A percentile compares a stretch with the other conserved stretches of the same genome.
phyloP scores from a whole-genome alignment of 768 basidiomycete species.

The Tylopilus felleus region DNA sequence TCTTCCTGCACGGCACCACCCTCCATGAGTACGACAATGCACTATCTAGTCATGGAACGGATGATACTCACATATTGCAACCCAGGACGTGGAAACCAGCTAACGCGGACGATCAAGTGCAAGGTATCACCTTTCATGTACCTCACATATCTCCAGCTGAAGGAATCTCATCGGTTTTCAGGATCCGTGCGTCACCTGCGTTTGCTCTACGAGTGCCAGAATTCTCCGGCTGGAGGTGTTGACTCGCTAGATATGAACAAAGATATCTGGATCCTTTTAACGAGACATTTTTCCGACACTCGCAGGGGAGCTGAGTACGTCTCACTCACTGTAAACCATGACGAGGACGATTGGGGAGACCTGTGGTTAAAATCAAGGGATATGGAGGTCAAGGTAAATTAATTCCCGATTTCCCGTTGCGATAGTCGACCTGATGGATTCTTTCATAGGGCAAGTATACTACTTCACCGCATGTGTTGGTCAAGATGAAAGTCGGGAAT shows the following conservation, averaged over 20 bases:
- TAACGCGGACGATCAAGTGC: slow-evolving; percentile 30
- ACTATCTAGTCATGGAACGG: background rate
- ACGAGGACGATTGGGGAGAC: slow-evolving; percentile 36
- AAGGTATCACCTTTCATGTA: slow-evolving; percentile 32
- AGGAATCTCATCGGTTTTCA: slow-evolving; percentile 12
- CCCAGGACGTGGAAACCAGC: slow-evolving; percentile 45
- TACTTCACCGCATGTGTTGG: slow-evolving; percentile 44
- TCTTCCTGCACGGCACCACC: slow-evolving; percentile 45
- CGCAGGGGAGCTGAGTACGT: slow-evolving; percentile 63
- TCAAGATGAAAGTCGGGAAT: slow-evolving; percentile 14
- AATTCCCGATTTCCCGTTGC: background rate
- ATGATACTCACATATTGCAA: background rate
- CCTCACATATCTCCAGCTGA: background rate
- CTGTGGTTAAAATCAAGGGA: slow-evolving; percentile 25
- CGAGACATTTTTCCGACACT: slow-evolving; percentile 68
- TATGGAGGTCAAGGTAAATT: slow-evolving; percentile 39
- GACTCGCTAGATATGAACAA: slow-evolving; percentile 17
- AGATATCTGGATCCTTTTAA: slow-evolving; percentile 80
- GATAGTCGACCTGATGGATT: background rate
- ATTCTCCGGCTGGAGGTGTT: background rate
- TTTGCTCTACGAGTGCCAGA: slow-evolving; percentile 34
- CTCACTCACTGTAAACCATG: slow-evolving; percentile 43
- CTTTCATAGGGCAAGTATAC: slow-evolving; percentile 39
- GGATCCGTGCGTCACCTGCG: slow-evolving; percentile 40
- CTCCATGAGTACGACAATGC: slow-evolving; percentile 61